phyloP scores from a whole-genome alignment of 2,329 filamentous ascomycete species.

The Colletotrichum ledebouriae region DNA sequence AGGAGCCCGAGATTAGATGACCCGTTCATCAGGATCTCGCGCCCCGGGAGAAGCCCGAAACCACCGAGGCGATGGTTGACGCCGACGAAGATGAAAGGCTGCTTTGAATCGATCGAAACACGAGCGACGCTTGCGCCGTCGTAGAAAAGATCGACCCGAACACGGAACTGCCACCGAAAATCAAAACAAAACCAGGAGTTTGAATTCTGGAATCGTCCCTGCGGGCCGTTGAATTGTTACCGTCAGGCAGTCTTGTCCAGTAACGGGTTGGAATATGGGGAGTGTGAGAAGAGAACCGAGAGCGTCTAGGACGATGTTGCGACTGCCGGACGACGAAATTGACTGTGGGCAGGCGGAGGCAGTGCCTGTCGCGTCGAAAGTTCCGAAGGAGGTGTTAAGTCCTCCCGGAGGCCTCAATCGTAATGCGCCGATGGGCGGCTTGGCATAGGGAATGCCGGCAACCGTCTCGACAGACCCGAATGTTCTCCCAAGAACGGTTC shows the following conservation, averaged over 20 bases:
- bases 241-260: slow-evolving; percentile 71
- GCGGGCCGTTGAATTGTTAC: slow-evolving; percentile 71
- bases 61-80: slow-evolving; percentile 84
- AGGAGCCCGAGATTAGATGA: slow-evolving; percentile 78
- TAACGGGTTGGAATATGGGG: slow-evolving; percentile 68
- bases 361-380: slow-evolving; percentile 68
- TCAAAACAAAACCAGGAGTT: slow-evolving; percentile 78
- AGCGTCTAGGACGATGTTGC: slow-evolving; percentile 57
- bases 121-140: slow-evolving; percentile 60
- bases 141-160: slow-evolving; percentile 65
- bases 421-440: slow-evolving; percentile 76
- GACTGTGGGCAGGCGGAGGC: slow-evolving; percentile 81
- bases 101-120: slow-evolving; percentile 61
- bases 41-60: slow-evolving; percentile 80
- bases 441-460: slow-evolving; percentile 81
- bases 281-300: slow-evolving; percentile 65
- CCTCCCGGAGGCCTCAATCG: slow-evolving; percentile 78
- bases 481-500: slow-evolving; percentile 67
- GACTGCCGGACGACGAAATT: slow-evolving; percentile 65
- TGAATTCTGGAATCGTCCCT: slow-evolving; percentile 65
- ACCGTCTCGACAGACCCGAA: slow-evolving; percentile 72
- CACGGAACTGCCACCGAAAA: slow-evolving; percentile 77
- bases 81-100: slow-evolving; percentile 80
- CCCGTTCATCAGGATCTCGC: slow-evolving; percentile 76
- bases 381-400: slow-evolving; percentile 69